phyloP scores from a whole-genome alignment of 257 asterid species.

The Penstemon barbatus region DNA sequence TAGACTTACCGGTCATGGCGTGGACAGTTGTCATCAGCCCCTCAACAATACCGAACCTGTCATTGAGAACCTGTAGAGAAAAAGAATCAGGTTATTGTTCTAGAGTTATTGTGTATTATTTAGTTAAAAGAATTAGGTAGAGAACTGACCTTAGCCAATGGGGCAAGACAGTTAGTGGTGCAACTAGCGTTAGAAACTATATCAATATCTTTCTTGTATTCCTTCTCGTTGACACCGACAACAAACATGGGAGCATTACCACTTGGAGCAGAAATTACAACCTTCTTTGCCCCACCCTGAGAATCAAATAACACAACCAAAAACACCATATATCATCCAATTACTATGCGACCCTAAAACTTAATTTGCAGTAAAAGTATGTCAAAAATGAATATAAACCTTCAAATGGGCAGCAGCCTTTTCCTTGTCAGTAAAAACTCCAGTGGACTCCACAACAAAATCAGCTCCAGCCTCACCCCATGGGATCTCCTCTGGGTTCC shows the following conservation, averaged over 20 bases:
- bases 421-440: slow-evolving; percentile 81
- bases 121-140: not conserved
- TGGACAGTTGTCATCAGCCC: slow-evolving; percentile 69
- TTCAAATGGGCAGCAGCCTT: slow-evolving; percentile 86
- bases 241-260: slow-evolving; percentile 88
- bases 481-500: slow-evolving; percentile 92
- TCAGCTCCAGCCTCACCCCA: slow-evolving; percentile 88
- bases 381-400: slow-evolving; percentile 34
- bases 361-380: not conserved
- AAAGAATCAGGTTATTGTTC: slow-evolving; percentile 3
- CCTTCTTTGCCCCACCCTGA: slow-evolving; percentile 90
- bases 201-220: slow-evolving; percentile 63
- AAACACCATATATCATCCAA: not conserved
- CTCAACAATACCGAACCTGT: slow-evolving; percentile 82
- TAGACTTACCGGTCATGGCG: slow-evolving; percentile 47
- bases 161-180: slow-evolving; percentile 89
- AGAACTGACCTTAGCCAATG: slow-evolving; percentile 63
- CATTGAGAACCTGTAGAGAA: slow-evolving; percentile 69
- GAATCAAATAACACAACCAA: slow-evolving; percentile 2
- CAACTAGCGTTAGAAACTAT: slow-evolving; percentile 94
- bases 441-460: slow-evolving; percentile 76
- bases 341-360: not conserved
- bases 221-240: slow-evolving; percentile 84
- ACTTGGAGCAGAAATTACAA: slow-evolving; percentile 82
- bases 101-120: not conserved